Evolutionary conservation across 352 stramenopile genomes (phyloP).

Genomic region (Globisporangium canariense): DNA sequence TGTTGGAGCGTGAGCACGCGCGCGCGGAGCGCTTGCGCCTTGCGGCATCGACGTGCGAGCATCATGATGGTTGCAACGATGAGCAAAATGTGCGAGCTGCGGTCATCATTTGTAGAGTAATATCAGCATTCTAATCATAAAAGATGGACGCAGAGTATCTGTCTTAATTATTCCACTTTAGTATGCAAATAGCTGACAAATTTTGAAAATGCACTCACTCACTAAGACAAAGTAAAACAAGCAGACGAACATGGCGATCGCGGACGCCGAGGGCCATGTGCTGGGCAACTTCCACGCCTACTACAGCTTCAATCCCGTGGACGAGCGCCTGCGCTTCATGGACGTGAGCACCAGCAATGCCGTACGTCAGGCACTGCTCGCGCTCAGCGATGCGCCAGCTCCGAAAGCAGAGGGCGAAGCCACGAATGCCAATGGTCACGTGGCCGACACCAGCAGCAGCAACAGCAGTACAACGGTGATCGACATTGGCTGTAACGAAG

Average conservation of each 20-base stretch:
- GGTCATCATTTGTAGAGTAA: no score
- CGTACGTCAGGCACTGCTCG: slow-evolving; percentile 41
- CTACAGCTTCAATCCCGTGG: slow-evolving; percentile 80
- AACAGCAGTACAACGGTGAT: slow-evolving; percentile 38
- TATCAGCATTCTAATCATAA: no score
- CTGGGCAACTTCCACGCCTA: slow-evolving; percentile 85
- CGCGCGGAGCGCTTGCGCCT: slow-evolving; percentile 10
- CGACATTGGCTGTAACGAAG: slow-evolving; percentile 86
- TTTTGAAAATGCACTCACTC: no score
- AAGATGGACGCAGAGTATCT: no score
- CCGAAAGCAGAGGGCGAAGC: not conserved
- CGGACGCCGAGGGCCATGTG: slow-evolving; percentile 59
- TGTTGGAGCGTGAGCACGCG: slow-evolving; percentile 5
- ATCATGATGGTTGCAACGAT: slow-evolving; percentile 2
- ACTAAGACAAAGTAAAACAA: no score
- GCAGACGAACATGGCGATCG: slow-evolving; percentile 18
- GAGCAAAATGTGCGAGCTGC: no score
- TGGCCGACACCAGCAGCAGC: slow-evolving; percentile 14
- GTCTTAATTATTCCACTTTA: no score
- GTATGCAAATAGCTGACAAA: no score
- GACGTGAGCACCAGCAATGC: slow-evolving; percentile 33
- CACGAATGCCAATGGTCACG: slow-evolving; percentile 8
- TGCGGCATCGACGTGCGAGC: slow-evolving; percentile 16
- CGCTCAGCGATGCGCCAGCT: slow-evolving; percentile 4
- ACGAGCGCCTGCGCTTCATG: slow-evolving; percentile 77